Evolutionary conservation across 805 yeast genomes (phyloP).

Genomic region (Ogataea nitratoaversa): DNA sequence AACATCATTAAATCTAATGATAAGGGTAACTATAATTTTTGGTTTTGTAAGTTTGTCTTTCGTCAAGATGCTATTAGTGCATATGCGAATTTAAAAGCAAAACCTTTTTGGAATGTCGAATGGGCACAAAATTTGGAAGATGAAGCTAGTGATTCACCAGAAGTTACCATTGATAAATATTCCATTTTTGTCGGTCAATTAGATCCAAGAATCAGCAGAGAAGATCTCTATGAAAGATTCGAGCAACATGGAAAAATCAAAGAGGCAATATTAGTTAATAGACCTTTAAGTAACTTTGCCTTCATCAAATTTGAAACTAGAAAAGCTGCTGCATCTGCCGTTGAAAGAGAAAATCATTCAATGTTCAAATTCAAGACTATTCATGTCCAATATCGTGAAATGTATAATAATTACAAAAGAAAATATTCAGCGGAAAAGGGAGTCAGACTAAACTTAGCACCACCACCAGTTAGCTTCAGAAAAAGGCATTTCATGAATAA

Average conservation of each 20-base stretch:
- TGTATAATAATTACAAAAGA: constrained; percentile 37
- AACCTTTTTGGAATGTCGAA: constrained; percentile 55
- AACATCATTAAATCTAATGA: constrained; percentile 13
- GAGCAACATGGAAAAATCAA: constrained; percentile 61
- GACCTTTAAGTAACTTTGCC: constrained; percentile 58
- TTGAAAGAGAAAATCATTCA: constrained; percentile 80
- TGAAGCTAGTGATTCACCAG: constrained; percentile 30
- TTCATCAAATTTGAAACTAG: constrained; percentile 64
- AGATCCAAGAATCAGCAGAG: constrained; percentile 48
- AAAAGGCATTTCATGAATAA: constrained; percentile 31
- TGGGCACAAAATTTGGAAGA: constrained; percentile 85
- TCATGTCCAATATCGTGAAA: constrained; percentile 80
- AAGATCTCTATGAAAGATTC: constrained; percentile 55
- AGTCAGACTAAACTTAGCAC: constrained; percentile 49
- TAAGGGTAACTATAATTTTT: constrained; percentile 26
- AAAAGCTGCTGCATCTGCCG: constrained; percentile 79
- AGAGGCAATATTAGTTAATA: constrained; percentile 51
- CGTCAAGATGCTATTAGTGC: constrained; percentile 88
- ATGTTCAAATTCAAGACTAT: constrained; percentile 68
- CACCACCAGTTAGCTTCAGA: constrained; percentile 72
- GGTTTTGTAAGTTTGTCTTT: constrained; percentile 77
- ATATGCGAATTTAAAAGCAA: constrained; percentile 61
- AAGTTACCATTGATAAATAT: constrained; percentile 55
- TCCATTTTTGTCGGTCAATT: constrained; percentile 82
- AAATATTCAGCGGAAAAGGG: constrained; percentile 23